Base-by-base conservation (phyloP, 768 basidiomycete genomes). In the Lentinus brumalis region DNA sequence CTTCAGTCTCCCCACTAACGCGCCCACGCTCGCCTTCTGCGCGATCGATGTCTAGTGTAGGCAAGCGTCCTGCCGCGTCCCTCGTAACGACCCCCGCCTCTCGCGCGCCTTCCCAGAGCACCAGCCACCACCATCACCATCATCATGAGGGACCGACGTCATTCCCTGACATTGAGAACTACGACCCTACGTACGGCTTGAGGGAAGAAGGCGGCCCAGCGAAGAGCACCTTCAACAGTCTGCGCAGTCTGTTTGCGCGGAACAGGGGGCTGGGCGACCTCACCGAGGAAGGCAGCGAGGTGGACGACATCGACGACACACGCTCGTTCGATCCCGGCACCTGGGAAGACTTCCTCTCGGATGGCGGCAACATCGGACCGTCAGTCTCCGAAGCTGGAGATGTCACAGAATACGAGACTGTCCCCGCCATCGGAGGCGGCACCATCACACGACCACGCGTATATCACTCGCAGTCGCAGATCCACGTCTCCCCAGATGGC, bases 181-280 rank as follows among this genome's bases (percentile, higher is more conserved):
- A 92, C 73, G 96, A 98, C 69, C 96, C 95, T 0, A 98, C 96
- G 0, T 98, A 99, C 70, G 96, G 96, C 15, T 78, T 98, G 12
- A 88, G 96, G 29, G 94, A 94, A 0, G 96, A 98, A 69, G 91
- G 92, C 2, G 78, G 96, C 2, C 95, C 95, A 0, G 82, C 83
- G 1, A 96, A 94, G 75, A 89, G 88, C 61, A 83, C 87, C 4
- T 97, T 96, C 73, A 80, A 82, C 47, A 83, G 83, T 7, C 95
- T 97, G 65, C 86, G 89, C 21, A 85, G 82, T 41, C 76, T 96
- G 9, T 96, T 91, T 62, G 75, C 77, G 8, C 83, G 82, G 4
- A 85, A 83, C 63, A 87, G 83, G 65, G 78, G 78, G 15, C 82
- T 94, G 5, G 91, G 87, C 8, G 91, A 92, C 69, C 85, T 94